Base-by-base conservation (phyloP, 2,329 filamentous ascomycete genomes). In the Trichoderma sp. region DNA sequence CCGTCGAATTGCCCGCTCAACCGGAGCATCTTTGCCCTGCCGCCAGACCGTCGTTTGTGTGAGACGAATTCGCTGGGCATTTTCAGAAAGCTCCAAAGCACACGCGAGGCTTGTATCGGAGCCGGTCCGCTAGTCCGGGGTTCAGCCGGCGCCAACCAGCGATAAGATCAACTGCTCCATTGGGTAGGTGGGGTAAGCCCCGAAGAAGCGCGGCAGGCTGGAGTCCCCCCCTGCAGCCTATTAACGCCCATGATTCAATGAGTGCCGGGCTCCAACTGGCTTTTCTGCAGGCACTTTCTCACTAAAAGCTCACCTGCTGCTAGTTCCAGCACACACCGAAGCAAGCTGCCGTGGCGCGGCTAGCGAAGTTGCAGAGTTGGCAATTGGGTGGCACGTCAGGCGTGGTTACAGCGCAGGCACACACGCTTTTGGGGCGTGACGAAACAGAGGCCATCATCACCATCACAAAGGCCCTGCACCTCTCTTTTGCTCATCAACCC, bases 181-280 rank as follows among this genome's bases (percentile, higher is more conserved):
- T 26, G 26, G 70, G 70, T 67, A 71, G 70, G 70, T 71, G 70
- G 70, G 70, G 70, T 61, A 17, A 7, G 30, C 61, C 65, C 65
- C n/a, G 59, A 39, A 26, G 30, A 47, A 17, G 65, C 55, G 65
- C 65, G 65, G 65, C 36, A 59, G 53, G 28, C 28, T 36, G n/a
- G 36, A 36, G 23, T 17, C 0, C 36, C 36, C 36, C 30, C 61
- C 62, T 71, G 62, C 69, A 71, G 55, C 62, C 70, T 71, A 67
- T 70, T 39, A 64, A 67, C 20, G 34, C 39, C 39, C 39, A 62
- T 15, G 34, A n/a, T 63, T 63, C 6, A 28, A 17, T 34, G 17
- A 34, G 23, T 68, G 65, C 53, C 65, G 65, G 55, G 34, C 50
- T 36, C 17, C 17, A 17, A 12, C 28, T 23, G n/a, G 43, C 17